Percentiles rank a stretch among this genome's conserved stretches.
These are phyloP conservation scores for Thalassiosira profunda DNA, from an alignment of 108 stramenopile genomes.

Conservation along the genomic window DNA sequence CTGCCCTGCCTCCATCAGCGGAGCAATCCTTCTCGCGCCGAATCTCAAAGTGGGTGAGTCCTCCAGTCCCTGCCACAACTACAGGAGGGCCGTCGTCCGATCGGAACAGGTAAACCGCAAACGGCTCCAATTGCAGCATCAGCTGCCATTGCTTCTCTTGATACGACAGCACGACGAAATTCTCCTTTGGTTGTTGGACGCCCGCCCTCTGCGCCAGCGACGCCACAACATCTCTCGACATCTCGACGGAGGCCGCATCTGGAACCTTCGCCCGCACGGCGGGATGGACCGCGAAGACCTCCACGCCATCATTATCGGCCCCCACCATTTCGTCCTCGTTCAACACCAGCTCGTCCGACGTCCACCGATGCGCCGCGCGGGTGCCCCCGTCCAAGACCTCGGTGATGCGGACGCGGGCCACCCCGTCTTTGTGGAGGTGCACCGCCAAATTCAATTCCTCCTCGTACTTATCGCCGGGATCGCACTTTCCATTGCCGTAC, in stretches of 20 bases:
- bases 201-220: constrained; percentile 31
- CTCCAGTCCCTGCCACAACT: constrained; percentile 62
- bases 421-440: constrained; percentile 74
- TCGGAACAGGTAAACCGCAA: constrained; percentile 72
- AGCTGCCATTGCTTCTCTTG: constrained; percentile 53
- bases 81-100: constrained; percentile 60
- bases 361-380: constrained; percentile 63
- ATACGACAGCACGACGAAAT: constrained; percentile 43
- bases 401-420: constrained; percentile 78
- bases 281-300: constrained; percentile 36
- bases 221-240: constrained; percentile 5
- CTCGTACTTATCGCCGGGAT: constrained; percentile 19
- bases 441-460: constrained; percentile 73
- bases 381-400: constrained; percentile 60
- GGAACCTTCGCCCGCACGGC: constrained; percentile 4
- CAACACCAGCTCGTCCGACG: constrained; percentile 89
- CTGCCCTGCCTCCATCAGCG: too few species aligned
- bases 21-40: constrained; percentile 59
- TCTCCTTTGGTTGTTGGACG: constrained; percentile 8
- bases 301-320: too few species aligned
- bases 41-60: constrained; percentile 91
- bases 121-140: constrained; percentile 72
- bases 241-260: background rate
- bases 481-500: constrained; percentile 15
- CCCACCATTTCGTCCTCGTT: constrained; percentile 59